Evolutionary conservation across 768 basidiomycete species (phyloP).

Genomic region (Rhizopogon vesiculosus): DNA sequence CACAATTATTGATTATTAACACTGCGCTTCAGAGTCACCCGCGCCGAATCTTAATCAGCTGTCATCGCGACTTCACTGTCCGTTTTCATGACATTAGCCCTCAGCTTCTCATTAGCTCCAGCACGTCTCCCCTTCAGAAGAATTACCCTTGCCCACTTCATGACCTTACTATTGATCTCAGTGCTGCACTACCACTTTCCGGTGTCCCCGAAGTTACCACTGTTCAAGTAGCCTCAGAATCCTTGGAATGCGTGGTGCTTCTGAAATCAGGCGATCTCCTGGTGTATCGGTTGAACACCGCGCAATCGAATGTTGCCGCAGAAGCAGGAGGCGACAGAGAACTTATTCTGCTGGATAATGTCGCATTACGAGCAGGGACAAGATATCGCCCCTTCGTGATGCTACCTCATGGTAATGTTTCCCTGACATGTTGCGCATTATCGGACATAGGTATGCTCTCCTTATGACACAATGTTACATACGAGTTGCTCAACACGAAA

Average conservation of each 20-base stretch:
- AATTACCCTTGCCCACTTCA: slow-evolving; percentile 65
- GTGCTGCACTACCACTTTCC: slow-evolving; percentile 35
- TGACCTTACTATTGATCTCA: slow-evolving; percentile 57
- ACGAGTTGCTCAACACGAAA: not conserved
- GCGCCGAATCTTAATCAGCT: slow-evolving; percentile 60
- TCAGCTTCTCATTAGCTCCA: slow-evolving; percentile 49
- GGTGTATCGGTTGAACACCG: slow-evolving; percentile 37
- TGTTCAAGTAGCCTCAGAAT: slow-evolving; percentile 48
- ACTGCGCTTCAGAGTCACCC: slow-evolving; percentile 44
- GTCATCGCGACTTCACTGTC: slow-evolving; percentile 58
- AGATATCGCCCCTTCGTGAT: slow-evolving; percentile 61
- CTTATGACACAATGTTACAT: not conserved
- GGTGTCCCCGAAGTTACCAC: slow-evolving; percentile 33
- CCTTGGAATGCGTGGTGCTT: slow-evolving; percentile 52
- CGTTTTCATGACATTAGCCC: slow-evolving; percentile 74
- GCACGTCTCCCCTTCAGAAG: slow-evolving; percentile 45
- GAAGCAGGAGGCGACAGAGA: slow-evolving; percentile 38
- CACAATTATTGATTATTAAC: not conserved
- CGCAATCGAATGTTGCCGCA: slow-evolving; percentile 9
- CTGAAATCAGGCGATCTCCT: slow-evolving; percentile 54
- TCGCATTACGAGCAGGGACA: slow-evolving; percentile 32
- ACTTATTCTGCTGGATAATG: slow-evolving; percentile 48
- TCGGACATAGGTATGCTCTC: slow-evolving; percentile 64
- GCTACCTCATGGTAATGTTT: slow-evolving; percentile 43
- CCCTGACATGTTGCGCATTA: slow-evolving; percentile 51